Evolutionary conservation across 371 early-diverging fungal species (phyloP).

Genomic region (Batkoa obscura): DNA sequence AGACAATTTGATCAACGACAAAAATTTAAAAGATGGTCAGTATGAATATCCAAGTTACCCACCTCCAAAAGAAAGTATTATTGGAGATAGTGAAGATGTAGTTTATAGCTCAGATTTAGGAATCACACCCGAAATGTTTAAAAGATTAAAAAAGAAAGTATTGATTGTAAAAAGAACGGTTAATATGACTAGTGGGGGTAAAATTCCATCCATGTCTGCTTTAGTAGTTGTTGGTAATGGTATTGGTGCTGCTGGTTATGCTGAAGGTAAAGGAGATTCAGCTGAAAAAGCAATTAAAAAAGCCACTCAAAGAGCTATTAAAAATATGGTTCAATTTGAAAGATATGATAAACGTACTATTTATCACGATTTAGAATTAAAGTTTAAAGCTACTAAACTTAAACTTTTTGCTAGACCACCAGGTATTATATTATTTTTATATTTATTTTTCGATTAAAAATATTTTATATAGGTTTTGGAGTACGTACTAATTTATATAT

Average conservation of each 20-base stretch:
- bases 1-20: not conserved
- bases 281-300: constrained; percentile 63
- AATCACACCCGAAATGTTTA: constrained; percentile 9
- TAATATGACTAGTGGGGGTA: constrained; percentile 73
- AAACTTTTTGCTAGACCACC: constrained; percentile 76
- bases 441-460: not conserved
- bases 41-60: not conserved
- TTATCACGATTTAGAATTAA: constrained; percentile 67
- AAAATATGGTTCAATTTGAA: constrained; percentile 62
- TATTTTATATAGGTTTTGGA: constrained; percentile 55
- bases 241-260: constrained; percentile 83
- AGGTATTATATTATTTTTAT: constrained; percentile 23
- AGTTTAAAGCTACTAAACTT: constrained; percentile 74
- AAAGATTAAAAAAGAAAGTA: constrained; percentile 40
- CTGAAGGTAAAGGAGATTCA: constrained; percentile 79
- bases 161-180: constrained; percentile 57
- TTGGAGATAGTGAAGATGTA: constrained; percentile 1
- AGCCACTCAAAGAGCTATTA: constrained; percentile 74
- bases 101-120: not conserved
- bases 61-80: not conserved
- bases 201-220: constrained; percentile 67
- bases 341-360: constrained; percentile 92
- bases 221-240: constrained; percentile 92
- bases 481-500: constrained; percentile 77
- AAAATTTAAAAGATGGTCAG: not conserved